Conservation (phyloP, 768 basidiomycete species). For the Mycena latifolia region DNA sequence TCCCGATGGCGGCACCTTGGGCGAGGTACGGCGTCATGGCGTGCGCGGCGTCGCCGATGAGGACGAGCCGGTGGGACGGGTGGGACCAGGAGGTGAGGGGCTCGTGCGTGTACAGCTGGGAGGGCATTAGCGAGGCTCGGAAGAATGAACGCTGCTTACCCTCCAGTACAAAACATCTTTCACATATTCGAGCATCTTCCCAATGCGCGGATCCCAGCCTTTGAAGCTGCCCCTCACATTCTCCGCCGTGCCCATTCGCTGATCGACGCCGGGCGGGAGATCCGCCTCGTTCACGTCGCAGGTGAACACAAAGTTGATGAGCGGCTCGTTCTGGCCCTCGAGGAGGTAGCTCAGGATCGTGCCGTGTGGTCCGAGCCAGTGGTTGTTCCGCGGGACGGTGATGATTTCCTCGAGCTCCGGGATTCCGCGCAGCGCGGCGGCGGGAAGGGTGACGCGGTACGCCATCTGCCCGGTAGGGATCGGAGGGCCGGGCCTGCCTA, state of each 20-base stretch:
- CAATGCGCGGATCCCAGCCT: conserved; percentile 37
- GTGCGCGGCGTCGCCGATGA: conserved; percentile 36
- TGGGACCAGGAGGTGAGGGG: conserved; percentile 56
- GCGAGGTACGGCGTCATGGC: conserved; percentile 44
- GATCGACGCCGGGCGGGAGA: conserved; percentile 26
- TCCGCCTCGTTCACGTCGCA: conserved; percentile 29
- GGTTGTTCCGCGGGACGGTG: conserved; percentile 33
- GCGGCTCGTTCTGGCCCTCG: conserved; percentile 28
- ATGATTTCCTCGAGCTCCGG: conserved; percentile 32
- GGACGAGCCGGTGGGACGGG: conserved; percentile 39
- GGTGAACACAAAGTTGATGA: conserved; percentile 35
- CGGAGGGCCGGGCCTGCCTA: conserved; percentile 9
- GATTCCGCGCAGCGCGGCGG: conserved; percentile 26
- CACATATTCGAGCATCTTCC: conserved; percentile 21
- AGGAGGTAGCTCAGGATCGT: conserved; percentile 33
- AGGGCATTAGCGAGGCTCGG: neutral
- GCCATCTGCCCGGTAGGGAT: conserved; percentile 34
- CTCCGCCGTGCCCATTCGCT: conserved; percentile 27
- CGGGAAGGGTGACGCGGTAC: conserved; percentile 32
- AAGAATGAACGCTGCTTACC: neutral
- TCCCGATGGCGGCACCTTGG: conserved; percentile 43
- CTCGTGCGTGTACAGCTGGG: conserved; percentile 50
- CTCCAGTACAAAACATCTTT: conserved; percentile 25
- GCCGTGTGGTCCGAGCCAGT: conserved; percentile 29
- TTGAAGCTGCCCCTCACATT: conserved; percentile 29